These are phyloP conservation scores for Thelephora aurantiotincta DNA, from an alignment of 768 basidiomycete genomes.

Conservation along the genomic window DNA sequence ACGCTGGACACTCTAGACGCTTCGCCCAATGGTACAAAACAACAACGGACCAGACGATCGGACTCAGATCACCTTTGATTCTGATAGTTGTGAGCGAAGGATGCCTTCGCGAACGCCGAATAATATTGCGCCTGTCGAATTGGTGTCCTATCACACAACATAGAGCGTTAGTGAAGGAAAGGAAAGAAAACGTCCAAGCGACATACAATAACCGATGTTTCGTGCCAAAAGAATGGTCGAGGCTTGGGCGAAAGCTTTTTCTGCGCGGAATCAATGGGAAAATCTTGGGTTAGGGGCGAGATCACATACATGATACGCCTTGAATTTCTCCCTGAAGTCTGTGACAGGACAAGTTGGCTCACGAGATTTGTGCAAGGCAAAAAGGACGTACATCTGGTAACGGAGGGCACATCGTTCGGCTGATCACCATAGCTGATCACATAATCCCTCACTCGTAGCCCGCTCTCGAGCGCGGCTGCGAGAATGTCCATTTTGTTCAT, in stretches of 20 bases:
- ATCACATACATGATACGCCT: slow-evolving; percentile 38
- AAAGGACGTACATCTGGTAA: slow-evolving; percentile 42
- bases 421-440: slow-evolving; percentile 48
- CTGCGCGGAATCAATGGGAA: slow-evolving; percentile 16
- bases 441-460: slow-evolving; percentile 39
- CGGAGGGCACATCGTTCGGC: slow-evolving; percentile 42
- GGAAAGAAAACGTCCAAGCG: not conserved
- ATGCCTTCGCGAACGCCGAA: slow-evolving; percentile 30
- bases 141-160: slow-evolving; percentile 19
- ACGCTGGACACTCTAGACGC: no score
- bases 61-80: slow-evolving; percentile 17
- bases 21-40: no score
- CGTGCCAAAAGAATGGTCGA: slow-evolving; percentile 52
- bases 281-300: not conserved
- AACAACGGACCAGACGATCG: no score
- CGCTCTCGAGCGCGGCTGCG: slow-evolving; percentile 36
- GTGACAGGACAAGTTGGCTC: slow-evolving; percentile 1
- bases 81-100: slow-evolving; percentile 19
- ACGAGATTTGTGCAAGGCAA: not conserved
- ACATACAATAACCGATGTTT: slow-evolving; percentile 59
- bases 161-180: not conserved
- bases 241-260: slow-evolving; percentile 40
- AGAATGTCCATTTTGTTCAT: slow-evolving; percentile 67
- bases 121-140: slow-evolving; percentile 23
- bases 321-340: slow-evolving; percentile 66